A percentile compares a stretch with the other conserved stretches of the same genome.
Conservation (phyloP, 306 rosid species). For the Dalbergia oliveri region DNA sequence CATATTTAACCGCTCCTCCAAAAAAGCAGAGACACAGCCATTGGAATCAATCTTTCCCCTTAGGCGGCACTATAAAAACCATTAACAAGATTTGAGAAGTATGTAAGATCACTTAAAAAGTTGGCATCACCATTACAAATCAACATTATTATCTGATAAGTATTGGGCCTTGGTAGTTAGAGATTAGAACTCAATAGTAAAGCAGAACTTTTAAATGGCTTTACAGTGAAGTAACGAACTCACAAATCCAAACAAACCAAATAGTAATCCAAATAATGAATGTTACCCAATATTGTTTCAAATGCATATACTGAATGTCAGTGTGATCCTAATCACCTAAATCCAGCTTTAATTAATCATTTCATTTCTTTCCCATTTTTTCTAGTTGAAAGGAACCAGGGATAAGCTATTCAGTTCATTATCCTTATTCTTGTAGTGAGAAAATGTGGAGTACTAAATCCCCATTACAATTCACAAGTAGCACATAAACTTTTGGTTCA, state of each 20-base stretch:
- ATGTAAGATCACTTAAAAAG: constrained; percentile 25
- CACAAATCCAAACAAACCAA: constrained; percentile 17
- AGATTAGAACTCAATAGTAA: background rate
- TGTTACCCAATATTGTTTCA: background rate
- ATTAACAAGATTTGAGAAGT: constrained; percentile 35
- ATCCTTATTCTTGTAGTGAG: background rate
- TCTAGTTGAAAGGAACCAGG: background rate
- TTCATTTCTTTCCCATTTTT: background rate
- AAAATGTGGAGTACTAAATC: background rate
- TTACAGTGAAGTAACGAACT: constrained; percentile 15
- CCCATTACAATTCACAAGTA: constrained; percentile 14
- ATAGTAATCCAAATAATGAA: background rate
- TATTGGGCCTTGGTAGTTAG: background rate
- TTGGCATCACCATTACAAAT: background rate
- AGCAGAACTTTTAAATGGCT: constrained; percentile 24
- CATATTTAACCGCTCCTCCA: constrained; percentile 87
- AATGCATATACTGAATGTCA: background rate
- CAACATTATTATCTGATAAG: background rate
- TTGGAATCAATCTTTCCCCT: constrained; percentile 94
- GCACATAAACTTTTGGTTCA: background rate
- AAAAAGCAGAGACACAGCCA: constrained; percentile 72
- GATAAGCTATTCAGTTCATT: background rate
- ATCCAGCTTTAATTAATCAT: background rate
- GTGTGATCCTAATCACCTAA: constrained; percentile 20
- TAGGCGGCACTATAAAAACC: constrained; percentile 75